Evolutionary conservation across 192 early-diverging fungal species (phyloP).

Genomic region (Coemansia sp.): DNA sequence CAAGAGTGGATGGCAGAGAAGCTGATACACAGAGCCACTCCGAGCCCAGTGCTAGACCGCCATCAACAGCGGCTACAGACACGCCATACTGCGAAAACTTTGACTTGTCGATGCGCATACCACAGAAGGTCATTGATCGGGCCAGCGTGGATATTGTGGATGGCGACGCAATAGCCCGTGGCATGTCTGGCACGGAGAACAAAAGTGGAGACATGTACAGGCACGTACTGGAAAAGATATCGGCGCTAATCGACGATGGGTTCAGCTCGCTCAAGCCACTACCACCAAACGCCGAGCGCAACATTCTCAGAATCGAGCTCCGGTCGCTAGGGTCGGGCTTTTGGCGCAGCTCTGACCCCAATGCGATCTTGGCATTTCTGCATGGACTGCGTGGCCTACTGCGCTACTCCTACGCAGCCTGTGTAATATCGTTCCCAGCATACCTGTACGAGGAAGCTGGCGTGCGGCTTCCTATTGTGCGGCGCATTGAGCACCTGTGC

Average conservation of each 20-base stretch:
- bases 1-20: slow-evolving; percentile 29
- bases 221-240: slow-evolving; percentile 52
- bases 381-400: slow-evolving; percentile 74
- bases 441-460: slow-evolving; percentile 63
- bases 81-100: slow-evolving; percentile 76
- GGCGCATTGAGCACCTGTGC: slow-evolving; percentile 72
- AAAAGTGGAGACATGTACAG: slow-evolving; percentile 35
- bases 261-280: slow-evolving; percentile 59
- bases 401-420: slow-evolving; percentile 70
- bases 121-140: slow-evolving; percentile 55
- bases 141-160: slow-evolving; percentile 57
- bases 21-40: not conserved
- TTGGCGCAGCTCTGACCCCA: slow-evolving; percentile 67
- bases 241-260: slow-evolving; percentile 60
- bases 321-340: slow-evolving; percentile 76
- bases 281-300: slow-evolving; percentile 49
- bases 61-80: slow-evolving; percentile 13
- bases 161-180: slow-evolving; percentile 17
- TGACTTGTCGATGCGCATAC: slow-evolving; percentile 80
- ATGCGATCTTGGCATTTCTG: slow-evolving; percentile 62
- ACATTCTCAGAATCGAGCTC: slow-evolving; percentile 76
- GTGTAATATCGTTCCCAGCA: slow-evolving; percentile 79
- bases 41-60: not conserved
- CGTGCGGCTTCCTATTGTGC: slow-evolving; percentile 54
- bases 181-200: slow-evolving; percentile 8